Evolutionary conservation across 2,329 filamentous ascomycete genomes (phyloP), one percentile per base, ranked within the genome.

Genomic region (Hymenoscyphus infarciens): DNA sequence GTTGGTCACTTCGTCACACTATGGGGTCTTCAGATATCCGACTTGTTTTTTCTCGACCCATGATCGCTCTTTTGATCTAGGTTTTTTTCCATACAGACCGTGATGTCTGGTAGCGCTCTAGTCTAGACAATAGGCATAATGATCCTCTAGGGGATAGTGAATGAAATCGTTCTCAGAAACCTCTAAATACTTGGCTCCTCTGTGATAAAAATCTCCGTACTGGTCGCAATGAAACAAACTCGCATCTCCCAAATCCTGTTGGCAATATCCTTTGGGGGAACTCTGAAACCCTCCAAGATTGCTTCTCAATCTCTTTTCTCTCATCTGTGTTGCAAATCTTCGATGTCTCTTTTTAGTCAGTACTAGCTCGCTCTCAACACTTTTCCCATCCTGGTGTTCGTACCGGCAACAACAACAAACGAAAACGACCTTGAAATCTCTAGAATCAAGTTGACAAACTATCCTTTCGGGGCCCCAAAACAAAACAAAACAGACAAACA

Each of bases 271-370:
- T 27, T 27, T 27, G 25, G 25, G 25, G 25, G 25, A 4, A 27
- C 25, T 27, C 25, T 27, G 25, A 27, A 31, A 35, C 8, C 33
- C 33, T 35, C n/a, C 6, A 71, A 67, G 70, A 73, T 71, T n/a
- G 71, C 57, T 72, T 73, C 73, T 85, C 82, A 29, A 81, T 80
- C 76, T 87, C 84, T 71, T 87, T 85, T 74, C 85, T 81, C 52
- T 61, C 65, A 70, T 67, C 70, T 73, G 71, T 19, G 71, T 60
- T 72, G 70, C 73, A 7, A 42, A n/a, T 42, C 29, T 31, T 31
- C 3, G 25, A 27, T 27, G 25, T 27, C 25, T 27, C 25, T 4
- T 27, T 27, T 27, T 27, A 4, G 25, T 27, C 25, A 2, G 25
- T 27, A 27, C 25, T 27, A 27, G 25, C 25, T 27, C 25, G 25